phyloP scores from a whole-genome alignment of 2,329 filamentous ascomycete species.

The Colletotrichum neosansevieriae region DNA sequence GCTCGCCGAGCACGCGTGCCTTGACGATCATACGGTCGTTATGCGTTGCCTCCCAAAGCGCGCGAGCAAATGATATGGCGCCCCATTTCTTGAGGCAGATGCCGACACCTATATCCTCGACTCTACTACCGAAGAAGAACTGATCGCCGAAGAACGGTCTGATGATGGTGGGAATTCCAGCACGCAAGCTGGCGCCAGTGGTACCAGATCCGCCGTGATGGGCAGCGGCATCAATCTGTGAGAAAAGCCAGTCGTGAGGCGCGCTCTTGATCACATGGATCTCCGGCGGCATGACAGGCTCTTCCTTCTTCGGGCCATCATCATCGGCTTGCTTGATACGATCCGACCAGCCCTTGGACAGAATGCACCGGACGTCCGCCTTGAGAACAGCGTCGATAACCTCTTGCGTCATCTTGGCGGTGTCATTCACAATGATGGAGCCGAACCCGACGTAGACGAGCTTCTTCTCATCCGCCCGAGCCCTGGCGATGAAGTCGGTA shows the following conservation, averaged over 20 bases:
- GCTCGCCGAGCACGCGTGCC: conserved; percentile 83
- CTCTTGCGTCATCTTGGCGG: conserved; percentile 88
- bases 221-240: conserved; percentile 90
- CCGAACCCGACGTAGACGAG: conserved; percentile 98
- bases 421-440: conserved; percentile 93
- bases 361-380: conserved; percentile 92
- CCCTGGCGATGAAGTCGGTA: conserved; percentile 83
- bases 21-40: conserved; percentile 92
- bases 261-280: conserved; percentile 91
- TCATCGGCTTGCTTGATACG: conserved; percentile 60
- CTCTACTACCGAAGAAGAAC: conserved; percentile 91
- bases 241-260: conserved; percentile 97
- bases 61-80: conserved; percentile 84
- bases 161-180: conserved; percentile 93
- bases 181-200: conserved; percentile 90
- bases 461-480: conserved; percentile 85
- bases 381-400: conserved; percentile 92
- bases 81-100: conserved; percentile 91
- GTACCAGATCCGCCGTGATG: conserved; percentile 97
- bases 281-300: conserved; percentile 78
- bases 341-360: conserved; percentile 98
- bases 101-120: conserved; percentile 94
- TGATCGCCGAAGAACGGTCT: conserved; percentile 98
- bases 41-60: conserved; percentile 91
- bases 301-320: conserved; percentile 63